Evolutionary conservation across 75 land plant genomes (phyloP).

Genomic region (Selaginella moellendorffii): DNA sequence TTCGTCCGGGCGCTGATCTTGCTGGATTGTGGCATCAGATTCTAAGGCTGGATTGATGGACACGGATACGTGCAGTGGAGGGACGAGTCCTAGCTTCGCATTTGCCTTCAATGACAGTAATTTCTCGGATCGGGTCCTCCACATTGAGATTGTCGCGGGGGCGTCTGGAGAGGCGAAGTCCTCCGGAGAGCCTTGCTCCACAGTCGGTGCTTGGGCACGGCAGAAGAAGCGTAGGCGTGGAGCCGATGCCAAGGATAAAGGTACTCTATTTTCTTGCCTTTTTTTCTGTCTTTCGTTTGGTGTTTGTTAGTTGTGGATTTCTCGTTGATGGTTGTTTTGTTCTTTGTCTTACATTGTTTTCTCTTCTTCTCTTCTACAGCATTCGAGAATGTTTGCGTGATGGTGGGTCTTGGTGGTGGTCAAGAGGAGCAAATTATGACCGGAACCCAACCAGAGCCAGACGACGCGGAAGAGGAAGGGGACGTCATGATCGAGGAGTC

Average conservation of each 20-base stretch:
- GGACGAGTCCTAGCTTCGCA: conserved; percentile 40
- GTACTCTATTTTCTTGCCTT: conserved; percentile 19
- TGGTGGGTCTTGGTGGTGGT: conserved; percentile 11
- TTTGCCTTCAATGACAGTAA: conserved; percentile 94
- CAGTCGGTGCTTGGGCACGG: conserved; percentile 54
- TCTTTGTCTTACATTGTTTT: too few species aligned
- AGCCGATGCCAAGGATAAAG: conserved; percentile 52
- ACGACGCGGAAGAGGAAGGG: conserved; percentile 69
- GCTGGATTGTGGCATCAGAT: too few species aligned
- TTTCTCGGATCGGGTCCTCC: conserved; percentile 76
- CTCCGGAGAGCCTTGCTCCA: conserved; percentile 36
- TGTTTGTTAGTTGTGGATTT: neutral
- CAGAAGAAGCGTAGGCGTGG: conserved; percentile 59
- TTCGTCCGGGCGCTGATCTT: too few species aligned
- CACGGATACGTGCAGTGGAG: conserved; percentile 11
- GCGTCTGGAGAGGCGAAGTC: conserved; percentile 27
- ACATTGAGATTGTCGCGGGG: conserved; percentile 62
- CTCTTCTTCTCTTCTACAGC: neutral
- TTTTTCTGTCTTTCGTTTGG: neutral
- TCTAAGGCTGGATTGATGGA: neutral
- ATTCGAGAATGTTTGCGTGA: neutral
- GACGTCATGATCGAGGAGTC: conserved; percentile 74
- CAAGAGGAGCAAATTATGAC: conserved; percentile 19
- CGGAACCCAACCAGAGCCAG: conserved; percentile 35
- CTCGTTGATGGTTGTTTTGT: neutral